These are phyloP conservation scores for Ballota nigra DNA, from an alignment of 257 asterid genomes.

Conservation along the genomic window DNA sequence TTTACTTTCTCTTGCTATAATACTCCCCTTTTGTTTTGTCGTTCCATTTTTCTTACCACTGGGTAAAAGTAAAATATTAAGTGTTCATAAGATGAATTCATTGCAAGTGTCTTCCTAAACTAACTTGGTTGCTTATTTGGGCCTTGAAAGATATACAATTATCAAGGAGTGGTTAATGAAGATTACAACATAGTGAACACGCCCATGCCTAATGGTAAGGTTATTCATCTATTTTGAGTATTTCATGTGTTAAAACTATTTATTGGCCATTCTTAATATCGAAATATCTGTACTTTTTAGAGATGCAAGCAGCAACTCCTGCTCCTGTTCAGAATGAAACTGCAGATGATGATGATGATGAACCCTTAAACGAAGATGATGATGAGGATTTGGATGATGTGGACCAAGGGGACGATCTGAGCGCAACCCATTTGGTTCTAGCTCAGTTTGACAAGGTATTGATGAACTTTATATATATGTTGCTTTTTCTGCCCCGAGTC, in stretches of 20 bases:
- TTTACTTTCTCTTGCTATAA: background rate
- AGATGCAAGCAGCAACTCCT: constrained; percentile 87
- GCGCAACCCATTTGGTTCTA: constrained; percentile 78
- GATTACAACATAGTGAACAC: constrained; percentile 85
- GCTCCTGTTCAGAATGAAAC: constrained; percentile 71
- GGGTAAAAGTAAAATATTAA: background rate
- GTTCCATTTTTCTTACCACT: background rate
- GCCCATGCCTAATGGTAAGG: constrained; percentile 76
- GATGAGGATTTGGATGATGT: constrained; percentile 85
- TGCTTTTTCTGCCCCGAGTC: background rate
- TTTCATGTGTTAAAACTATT: background rate
- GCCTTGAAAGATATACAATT: constrained; percentile 64
- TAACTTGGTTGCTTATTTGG: constrained; percentile 29
- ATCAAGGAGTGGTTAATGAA: constrained; percentile 84
- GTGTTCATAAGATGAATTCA: background rate
- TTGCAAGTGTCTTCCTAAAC: background rate
- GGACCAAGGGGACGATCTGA: constrained; percentile 85
- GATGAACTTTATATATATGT: background rate
- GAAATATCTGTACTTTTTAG: constrained; percentile 28
- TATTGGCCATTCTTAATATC: background rate
- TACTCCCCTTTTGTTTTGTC: background rate
- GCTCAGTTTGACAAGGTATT: constrained; percentile 94
- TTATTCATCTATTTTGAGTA: constrained; percentile 8
- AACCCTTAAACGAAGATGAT: constrained; percentile 89
- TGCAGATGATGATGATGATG: constrained; percentile 81